A percentile compares a stretch with the other conserved stretches of the same genome.
Evolutionary conservation across 139 green algal species (phyloP).

Genomic region (Zygnema cylindricum): DNA sequence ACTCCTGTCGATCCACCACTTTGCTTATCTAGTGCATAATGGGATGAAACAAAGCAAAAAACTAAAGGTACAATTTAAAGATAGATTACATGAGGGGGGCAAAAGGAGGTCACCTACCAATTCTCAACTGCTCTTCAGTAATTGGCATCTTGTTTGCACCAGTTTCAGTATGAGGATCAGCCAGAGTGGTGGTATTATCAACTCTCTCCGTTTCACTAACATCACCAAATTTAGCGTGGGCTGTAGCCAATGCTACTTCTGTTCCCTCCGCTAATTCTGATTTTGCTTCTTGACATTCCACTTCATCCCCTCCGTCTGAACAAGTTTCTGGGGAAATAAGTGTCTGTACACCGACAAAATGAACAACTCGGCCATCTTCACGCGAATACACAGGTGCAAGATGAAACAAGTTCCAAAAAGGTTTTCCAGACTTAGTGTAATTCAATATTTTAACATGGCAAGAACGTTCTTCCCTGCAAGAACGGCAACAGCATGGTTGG

Average conservation of each 20-base stretch:
- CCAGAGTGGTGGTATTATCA: no score
- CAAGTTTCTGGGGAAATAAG: neutral
- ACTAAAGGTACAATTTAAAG: no score
- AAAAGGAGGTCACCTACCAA: no score
- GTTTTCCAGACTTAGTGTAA: slow-evolving; percentile 87
- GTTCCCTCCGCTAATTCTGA: neutral
- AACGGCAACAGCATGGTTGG: no score
- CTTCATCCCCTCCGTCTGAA: neutral
- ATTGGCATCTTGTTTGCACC: no score
- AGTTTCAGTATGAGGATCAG: no score
- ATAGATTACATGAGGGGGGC: no score
- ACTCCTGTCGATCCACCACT: no score
- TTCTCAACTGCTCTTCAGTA: no score
- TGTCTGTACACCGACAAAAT: slow-evolving; percentile 48
- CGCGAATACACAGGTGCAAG: slow-evolving; percentile 84
- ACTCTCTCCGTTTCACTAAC: no score
- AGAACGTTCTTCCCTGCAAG: slow-evolving; percentile 14
- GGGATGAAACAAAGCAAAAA: no score
- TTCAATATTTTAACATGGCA: slow-evolving; percentile 84
- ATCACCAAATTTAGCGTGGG: neutral
- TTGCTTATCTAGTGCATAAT: no score
- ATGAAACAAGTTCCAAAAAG: slow-evolving; percentile 97
- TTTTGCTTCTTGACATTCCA: neutral
- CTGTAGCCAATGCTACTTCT: neutral
- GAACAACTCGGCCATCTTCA: slow-evolving; percentile 6